Conservation (phyloP, 129 eudicot genomes). For the Flaveria bidentis region DNA sequence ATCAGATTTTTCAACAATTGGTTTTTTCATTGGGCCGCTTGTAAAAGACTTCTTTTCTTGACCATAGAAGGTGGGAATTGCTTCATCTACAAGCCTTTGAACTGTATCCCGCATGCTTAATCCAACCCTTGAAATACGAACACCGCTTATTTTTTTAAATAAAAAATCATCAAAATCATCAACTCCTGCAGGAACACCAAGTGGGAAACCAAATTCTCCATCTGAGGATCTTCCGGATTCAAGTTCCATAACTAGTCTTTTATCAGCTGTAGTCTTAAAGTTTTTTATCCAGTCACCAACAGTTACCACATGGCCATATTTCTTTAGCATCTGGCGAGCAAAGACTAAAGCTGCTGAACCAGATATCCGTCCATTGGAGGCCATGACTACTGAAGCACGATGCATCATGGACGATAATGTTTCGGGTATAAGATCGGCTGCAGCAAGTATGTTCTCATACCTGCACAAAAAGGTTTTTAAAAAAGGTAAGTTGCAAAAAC, state of each 20-base stretch:
- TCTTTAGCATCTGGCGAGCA: constrained; percentile 75
- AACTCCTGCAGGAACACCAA: constrained; percentile 90
- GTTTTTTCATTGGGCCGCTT: constrained; percentile 46
- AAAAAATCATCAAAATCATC: constrained; percentile 81
- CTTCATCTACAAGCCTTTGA: constrained; percentile 68
- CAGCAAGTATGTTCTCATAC: constrained; percentile 83
- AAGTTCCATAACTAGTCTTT: constrained; percentile 71
- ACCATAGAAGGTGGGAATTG: constrained; percentile 50
- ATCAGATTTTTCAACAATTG: constrained; percentile 64
- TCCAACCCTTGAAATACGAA: constrained; percentile 84
- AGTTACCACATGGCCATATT: constrained; percentile 60
- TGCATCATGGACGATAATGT: constrained; percentile 70
- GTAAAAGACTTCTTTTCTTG: constrained; percentile 74
- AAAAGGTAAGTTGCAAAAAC: neutral
- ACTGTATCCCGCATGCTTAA: constrained; percentile 83
- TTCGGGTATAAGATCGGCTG: constrained; percentile 92
- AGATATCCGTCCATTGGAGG: constrained; percentile 71
- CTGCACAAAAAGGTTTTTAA: constrained; percentile 43
- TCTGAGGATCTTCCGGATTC: constrained; percentile 73
- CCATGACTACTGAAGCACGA: constrained; percentile 62
- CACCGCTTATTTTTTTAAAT: constrained; percentile 79
- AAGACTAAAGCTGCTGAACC: constrained; percentile 69
- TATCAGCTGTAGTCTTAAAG: constrained; percentile 71
- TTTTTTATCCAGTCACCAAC: constrained; percentile 84
- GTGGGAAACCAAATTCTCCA: constrained; percentile 73